Base-by-base conservation (phyloP, 495 filamentous ascomycete species). In the Evernia prunastri region DNA sequence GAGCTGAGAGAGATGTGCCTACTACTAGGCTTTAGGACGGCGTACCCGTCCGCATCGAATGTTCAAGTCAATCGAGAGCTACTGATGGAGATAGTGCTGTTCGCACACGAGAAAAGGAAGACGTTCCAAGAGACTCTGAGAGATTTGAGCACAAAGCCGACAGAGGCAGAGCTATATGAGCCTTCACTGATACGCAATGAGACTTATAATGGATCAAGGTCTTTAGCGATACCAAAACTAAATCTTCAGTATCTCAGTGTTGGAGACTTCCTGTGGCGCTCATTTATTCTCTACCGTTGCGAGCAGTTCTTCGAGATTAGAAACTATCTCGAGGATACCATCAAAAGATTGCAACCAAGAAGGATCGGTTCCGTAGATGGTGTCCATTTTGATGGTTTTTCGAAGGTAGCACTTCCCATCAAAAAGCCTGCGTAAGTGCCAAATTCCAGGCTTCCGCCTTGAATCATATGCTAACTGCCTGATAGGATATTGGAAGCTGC, bases 201-300 rank as follows among this genome's bases (percentile, higher is more conserved):
- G 69, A 82, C 82, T 17, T 99, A 97, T 66, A 86, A 96, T 73
- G 94, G 93, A 43, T 91, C 92, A 42, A 84, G 84, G 33, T 92
- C 94, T 13, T 79, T 99, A 56, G 90, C 94, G 9, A 86, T 99
- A 59, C 94, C 94, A 3, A 99, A 97, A 68, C 76, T 97, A 58
- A 97, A 96, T 71, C 80, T 99, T 47, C 94, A 97, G 69, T 97
- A 99, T 72, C 82, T 99, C 33, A 93, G 91, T 11, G 84, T 96
- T 40, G 92, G 94, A 6, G 94, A 99, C 72, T 97, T 97, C 68
- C 81, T 99, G 13, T 97, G 91, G 91, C 82, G 94, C 43, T 89
- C 93, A 18, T 88, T 97, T 68, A 80, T 94, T 31, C 81, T 97
- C 5, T 90, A 96, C 71, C 85, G 94, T 29, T 91, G 86, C 66